Percentiles rank a stretch among this genome's conserved stretches.
These are phyloP conservation scores for Pleomassaria siparia DNA, from an alignment of 2,329 filamentous ascomycete species.

Conservation along the genomic window DNA sequence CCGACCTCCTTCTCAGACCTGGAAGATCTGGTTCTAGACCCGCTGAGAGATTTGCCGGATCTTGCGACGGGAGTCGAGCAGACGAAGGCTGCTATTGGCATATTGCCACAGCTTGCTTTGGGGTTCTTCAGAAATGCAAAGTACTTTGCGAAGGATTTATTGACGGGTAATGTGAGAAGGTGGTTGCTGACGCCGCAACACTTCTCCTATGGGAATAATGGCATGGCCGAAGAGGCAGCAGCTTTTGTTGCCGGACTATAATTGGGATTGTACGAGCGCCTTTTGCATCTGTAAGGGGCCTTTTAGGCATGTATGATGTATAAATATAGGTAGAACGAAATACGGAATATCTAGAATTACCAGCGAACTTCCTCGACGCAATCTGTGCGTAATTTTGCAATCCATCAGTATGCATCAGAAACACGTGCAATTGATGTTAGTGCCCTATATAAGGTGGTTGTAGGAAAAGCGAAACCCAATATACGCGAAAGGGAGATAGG, in stretches of 20 bases:
- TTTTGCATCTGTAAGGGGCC: too few species aligned
- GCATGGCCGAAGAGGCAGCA: background rate
- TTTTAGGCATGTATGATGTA: too few species aligned
- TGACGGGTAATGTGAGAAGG: slow-evolving; percentile 8
- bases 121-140: slow-evolving; percentile 4
- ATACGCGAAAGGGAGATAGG: too few species aligned
- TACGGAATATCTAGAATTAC: too few species aligned
- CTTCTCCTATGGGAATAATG: slow-evolving; percentile 13
- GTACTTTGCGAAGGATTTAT: slow-evolving; percentile 9
- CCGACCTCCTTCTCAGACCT: slow-evolving; percentile 6
- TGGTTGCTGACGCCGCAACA: slow-evolving; percentile 13
- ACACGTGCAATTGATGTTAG: too few species aligned
- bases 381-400: too few species aligned
- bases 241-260: background rate
- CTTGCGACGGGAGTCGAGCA: slow-evolving; percentile 8
- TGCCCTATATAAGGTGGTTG: too few species aligned
- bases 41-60: slow-evolving; percentile 2
- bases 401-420: too few species aligned
- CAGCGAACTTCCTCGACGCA: too few species aligned
- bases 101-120: slow-evolving; percentile 1
- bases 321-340: too few species aligned
- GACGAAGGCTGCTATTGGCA: background rate
- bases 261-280: too few species aligned
- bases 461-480: too few species aligned
- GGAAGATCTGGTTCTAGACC: slow-evolving; percentile 2